These are phyloP conservation scores for Hypoxylon sp. DNA, from an alignment of 2,329 filamentous ascomycete species.

Conservation along the genomic window DNA sequence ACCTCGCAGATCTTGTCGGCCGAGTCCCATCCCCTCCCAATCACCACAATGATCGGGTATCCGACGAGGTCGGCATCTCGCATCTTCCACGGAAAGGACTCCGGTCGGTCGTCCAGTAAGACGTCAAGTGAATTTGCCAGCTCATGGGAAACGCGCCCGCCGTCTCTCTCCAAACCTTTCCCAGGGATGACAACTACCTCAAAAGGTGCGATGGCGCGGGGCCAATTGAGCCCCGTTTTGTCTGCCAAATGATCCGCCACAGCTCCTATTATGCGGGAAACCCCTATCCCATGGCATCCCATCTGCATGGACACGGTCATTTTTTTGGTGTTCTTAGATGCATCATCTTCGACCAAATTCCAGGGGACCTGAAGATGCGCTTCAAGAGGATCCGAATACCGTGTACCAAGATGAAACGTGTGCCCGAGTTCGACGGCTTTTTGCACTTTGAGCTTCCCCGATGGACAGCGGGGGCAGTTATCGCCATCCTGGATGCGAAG, in stretches of 20 bases:
- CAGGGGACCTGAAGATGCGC: conserved; percentile 67
- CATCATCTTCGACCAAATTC: conserved; percentile 34
- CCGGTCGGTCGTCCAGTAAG: conserved; percentile 78
- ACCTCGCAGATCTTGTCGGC: conserved; percentile 74
- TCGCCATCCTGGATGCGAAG: conserved; percentile 76
- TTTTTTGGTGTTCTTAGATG: conserved; percentile 39
- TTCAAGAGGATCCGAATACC: conserved; percentile 82
- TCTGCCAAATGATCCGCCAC: conserved; percentile 82
- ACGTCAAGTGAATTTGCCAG: conserved; percentile 68
- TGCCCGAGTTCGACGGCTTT: conserved; percentile 91
- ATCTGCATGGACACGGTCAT: conserved; percentile 76
- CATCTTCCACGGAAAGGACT: conserved; percentile 84
- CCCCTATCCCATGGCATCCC: conserved; percentile 96
- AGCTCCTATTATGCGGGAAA: conserved; percentile 90
- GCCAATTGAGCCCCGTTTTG: conserved; percentile 85
- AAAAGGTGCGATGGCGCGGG: conserved; percentile 85
- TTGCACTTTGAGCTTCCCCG: conserved; percentile 72
- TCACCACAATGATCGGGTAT: conserved; percentile 83
- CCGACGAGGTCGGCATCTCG: conserved; percentile 90
- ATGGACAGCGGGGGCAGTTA: conserved; percentile 75
- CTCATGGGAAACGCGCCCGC: conserved; percentile 71
- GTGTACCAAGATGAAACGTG: conserved; percentile 91
- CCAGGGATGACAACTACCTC: conserved; percentile 75
- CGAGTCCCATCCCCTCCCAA: conserved; percentile 77
- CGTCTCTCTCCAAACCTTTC: conserved; percentile 60